Conservation (phyloP, 2,329 filamentous ascomycete genomes). For the Zymoseptoria ardabiliae region DNA sequence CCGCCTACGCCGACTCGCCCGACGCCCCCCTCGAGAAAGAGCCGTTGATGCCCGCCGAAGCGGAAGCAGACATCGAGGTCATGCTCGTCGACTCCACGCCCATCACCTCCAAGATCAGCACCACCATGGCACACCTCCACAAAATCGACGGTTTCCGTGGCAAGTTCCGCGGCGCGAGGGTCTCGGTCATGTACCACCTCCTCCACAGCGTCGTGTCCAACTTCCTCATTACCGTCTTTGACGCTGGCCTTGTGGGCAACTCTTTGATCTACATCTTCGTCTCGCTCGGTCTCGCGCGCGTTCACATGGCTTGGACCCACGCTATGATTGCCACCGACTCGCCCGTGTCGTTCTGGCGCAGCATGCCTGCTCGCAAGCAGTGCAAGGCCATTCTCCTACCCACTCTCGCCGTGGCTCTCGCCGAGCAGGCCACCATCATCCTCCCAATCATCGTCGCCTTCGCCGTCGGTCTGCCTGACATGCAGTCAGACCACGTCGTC, state of each 20-base stretch:
- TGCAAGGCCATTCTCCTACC: conserved; percentile 64
- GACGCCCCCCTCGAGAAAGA: conserved; percentile 38
- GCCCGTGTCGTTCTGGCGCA: conserved; percentile 55
- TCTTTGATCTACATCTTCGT: conserved; percentile 50
- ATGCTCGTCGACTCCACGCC: conserved; percentile 46
- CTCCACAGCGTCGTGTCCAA: conserved; percentile 23
- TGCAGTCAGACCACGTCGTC: conserved; percentile 23
- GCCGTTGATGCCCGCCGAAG: conserved; percentile 30
- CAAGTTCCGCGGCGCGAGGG: conserved; percentile 29
- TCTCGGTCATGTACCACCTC: conserved; percentile 30
- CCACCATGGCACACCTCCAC: conserved; percentile 45
- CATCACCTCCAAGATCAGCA: conserved; percentile 54
- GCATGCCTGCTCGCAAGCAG: conserved; percentile 59
- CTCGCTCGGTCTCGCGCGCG: conserved; percentile 56
- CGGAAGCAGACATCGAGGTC: conserved; percentile 35
- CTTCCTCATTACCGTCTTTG: conserved; percentile 31
- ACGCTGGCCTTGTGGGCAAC: conserved; percentile 38
- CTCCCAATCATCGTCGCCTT: conserved; percentile 45
- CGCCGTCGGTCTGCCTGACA: conserved; percentile 38
- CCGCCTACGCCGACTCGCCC: conserved; percentile 42
- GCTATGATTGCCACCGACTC: conserved; percentile 69
- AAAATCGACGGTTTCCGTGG: conserved; percentile 29
- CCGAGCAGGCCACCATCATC: conserved; percentile 43
- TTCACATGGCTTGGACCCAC: conserved; percentile 76
- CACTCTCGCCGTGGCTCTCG: conserved; percentile 55